A percentile compares a stretch with the other conserved stretches of the same genome.
Evolutionary conservation across 1,284 basidiomycete genomes (phyloP).

Genomic region (Cutaneotrichosporon mucoides): DNA sequence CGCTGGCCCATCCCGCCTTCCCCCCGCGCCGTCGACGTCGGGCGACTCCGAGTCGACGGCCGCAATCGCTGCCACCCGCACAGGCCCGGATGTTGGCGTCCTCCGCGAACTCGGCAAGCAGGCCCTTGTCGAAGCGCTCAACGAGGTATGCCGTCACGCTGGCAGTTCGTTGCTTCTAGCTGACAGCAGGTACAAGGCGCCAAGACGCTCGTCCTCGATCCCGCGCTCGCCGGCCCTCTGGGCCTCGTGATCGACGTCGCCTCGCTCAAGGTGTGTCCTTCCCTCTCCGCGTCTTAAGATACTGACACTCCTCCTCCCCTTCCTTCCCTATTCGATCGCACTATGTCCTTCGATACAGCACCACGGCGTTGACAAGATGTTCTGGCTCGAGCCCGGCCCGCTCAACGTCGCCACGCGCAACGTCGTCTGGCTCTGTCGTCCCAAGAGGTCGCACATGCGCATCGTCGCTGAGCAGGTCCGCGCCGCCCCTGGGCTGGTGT

Average conservation of each 20-base stretch:
- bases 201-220: constrained; percentile 92
- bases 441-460: constrained; percentile 77
- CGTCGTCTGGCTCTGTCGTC: constrained; percentile 89
- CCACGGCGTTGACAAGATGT: constrained; percentile 99
- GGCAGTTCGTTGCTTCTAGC: background rate
- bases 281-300: background rate
- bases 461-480: constrained; percentile 64
- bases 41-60: constrained; percentile 42
- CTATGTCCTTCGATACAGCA: constrained; percentile 56
- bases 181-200: constrained; percentile 72
- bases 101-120: constrained; percentile 73
- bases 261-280: constrained; percentile 68
- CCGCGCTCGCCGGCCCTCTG: constrained; percentile 81
- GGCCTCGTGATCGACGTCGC: constrained; percentile 90
- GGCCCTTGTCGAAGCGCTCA: constrained; percentile 71
- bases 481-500: constrained; percentile 51
- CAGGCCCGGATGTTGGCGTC: constrained; percentile 60
- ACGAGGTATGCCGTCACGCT: constrained; percentile 60
- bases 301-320: too few species aligned
- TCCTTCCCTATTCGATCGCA: too few species aligned
- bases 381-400: constrained; percentile 91
- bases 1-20: constrained; percentile 26
- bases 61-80: constrained; percentile 15
- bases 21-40: constrained; percentile 40
- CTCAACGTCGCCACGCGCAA: constrained; percentile 79